These are phyloP conservation scores for Kandelia obovata DNA, from an alignment of 345 rosid genomes.

Conservation along the genomic window DNA sequence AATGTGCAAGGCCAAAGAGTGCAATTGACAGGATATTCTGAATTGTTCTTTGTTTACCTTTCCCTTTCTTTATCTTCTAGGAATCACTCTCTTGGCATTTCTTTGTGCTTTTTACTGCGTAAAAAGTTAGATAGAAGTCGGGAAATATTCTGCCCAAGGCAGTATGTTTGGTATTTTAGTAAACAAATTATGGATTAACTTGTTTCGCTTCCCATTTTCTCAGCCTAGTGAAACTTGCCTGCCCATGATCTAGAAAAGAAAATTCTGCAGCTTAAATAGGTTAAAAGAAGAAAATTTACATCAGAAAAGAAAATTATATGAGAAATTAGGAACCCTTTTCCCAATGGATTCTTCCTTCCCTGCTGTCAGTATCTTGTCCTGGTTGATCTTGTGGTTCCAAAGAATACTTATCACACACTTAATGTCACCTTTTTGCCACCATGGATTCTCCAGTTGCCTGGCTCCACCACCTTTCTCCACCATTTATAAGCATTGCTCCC, in stretches of 20 bases:
- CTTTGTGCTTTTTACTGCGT: not conserved
- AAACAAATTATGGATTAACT: no score
- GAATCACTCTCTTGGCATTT: not conserved
- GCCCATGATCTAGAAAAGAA: no score
- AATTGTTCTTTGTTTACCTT: not conserved
- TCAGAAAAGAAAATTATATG: not conserved
- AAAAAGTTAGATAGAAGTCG: no score
- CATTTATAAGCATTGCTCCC: slow-evolving; percentile 17
- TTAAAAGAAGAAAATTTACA: not conserved
- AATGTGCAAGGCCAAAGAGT: slow-evolving; percentile 5
- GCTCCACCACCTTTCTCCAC: slow-evolving; percentile 11
- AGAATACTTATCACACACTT: slow-evolving; percentile 24
- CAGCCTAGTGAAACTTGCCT: no score
- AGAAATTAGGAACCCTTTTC: not conserved
- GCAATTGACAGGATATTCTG: slow-evolving; percentile 6
- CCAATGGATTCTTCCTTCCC: slow-evolving; percentile 8
- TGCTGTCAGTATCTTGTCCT: slow-evolving; percentile 7
- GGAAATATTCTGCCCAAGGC: no score
- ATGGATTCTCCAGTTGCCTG: slow-evolving; percentile 27
- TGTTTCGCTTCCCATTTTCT: no score
- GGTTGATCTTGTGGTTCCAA: slow-evolving; percentile 24
- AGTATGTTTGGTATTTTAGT: no score
- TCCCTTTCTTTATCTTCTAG: not conserved
- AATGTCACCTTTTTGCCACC: slow-evolving; percentile 10
- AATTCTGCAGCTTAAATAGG: no score